These are phyloP conservation scores for Carex myosuroides DNA, from an alignment of 176 grass and related monocot genomes.

Conservation along the genomic window DNA sequence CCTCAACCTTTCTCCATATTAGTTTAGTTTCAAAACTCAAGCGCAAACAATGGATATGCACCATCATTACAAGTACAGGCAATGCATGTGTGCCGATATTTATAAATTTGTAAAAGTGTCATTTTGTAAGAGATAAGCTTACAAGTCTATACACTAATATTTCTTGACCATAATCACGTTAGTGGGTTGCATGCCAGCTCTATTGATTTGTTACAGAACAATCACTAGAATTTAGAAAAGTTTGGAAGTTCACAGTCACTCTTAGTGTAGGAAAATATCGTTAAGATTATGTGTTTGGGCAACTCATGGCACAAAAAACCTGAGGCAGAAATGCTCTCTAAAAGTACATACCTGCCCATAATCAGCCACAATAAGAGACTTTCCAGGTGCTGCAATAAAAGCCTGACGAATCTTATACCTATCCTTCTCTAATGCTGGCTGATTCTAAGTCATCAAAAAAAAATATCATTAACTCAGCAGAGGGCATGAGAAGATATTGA, in stretches of 20 bases:
- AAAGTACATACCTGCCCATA: constrained; percentile 59
- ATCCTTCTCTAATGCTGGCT: constrained; percentile 85
- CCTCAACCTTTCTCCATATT: not conserved
- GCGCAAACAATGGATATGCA: not conserved
- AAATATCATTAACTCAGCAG: not conserved
- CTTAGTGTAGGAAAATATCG: not conserved
- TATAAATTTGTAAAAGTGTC: not conserved
- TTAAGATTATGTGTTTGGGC: not conserved
- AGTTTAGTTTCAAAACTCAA: not conserved
- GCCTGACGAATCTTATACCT: constrained; percentile 91
- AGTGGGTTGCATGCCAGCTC: not conserved
- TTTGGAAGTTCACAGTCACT: not conserved
- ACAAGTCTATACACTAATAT: not conserved
- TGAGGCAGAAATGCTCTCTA: not conserved
- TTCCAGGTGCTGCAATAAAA: constrained; percentile 78
- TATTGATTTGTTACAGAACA: not conserved
- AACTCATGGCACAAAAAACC: not conserved
- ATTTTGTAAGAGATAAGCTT: not conserved
- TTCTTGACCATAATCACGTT: not conserved
- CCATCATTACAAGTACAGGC: not conserved
- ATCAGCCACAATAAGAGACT: constrained; percentile 95
- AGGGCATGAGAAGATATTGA: constrained; percentile 2
- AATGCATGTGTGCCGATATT: not conserved
- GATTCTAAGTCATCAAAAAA: constrained; percentile 37
- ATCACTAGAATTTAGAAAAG: not conserved